phyloP scores from a whole-genome alignment of 441 rosid genomes.

The Populus trichocarpa region DNA sequence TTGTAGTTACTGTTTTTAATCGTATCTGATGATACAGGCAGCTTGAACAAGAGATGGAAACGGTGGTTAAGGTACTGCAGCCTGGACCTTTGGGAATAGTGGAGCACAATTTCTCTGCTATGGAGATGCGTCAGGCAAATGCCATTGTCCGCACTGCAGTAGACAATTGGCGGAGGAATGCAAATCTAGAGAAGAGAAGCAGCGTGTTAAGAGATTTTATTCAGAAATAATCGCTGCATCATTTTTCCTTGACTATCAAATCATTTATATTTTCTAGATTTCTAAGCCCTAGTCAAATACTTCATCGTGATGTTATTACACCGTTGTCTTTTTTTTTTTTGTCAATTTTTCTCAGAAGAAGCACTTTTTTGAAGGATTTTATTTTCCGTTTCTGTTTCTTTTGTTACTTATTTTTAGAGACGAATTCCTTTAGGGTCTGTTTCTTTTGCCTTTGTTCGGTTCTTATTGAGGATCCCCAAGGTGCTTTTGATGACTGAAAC shows the following conservation, averaged over 20 bases:
- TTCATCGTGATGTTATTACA: neutral
- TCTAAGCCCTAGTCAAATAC: neutral
- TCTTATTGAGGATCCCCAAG: too few relatives aligned
- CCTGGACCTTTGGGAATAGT: slow-evolving; percentile 86
- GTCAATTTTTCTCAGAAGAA: too few relatives aligned
- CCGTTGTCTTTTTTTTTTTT: too few relatives aligned
- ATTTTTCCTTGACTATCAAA: neutral
- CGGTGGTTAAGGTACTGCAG: slow-evolving; percentile 75
- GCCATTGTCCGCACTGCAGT: slow-evolving; percentile 60
- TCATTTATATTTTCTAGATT: too few relatives aligned
- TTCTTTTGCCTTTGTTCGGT: too few relatives aligned
- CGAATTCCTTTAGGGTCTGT: neutral
- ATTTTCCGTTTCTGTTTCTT: neutral
- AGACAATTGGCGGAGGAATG: slow-evolving; percentile 59
- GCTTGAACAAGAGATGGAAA: slow-evolving; percentile 78
- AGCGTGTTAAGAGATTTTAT: slow-evolving; percentile 52
- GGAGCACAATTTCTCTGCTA: slow-evolving; percentile 76
- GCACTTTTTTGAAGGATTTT: too few relatives aligned
- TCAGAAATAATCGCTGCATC: slow-evolving; percentile 24
- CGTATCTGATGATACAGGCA: slow-evolving; percentile 36
- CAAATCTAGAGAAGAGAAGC: slow-evolving; percentile 42
- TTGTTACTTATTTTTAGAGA: neutral
- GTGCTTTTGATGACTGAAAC: too few relatives aligned
- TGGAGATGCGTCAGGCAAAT: slow-evolving; percentile 59
- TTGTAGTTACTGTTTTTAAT: neutral